phyloP scores from a whole-genome alignment of 2,329 filamentous ascomycete species.

The Hymenoscyphus occultus region DNA sequence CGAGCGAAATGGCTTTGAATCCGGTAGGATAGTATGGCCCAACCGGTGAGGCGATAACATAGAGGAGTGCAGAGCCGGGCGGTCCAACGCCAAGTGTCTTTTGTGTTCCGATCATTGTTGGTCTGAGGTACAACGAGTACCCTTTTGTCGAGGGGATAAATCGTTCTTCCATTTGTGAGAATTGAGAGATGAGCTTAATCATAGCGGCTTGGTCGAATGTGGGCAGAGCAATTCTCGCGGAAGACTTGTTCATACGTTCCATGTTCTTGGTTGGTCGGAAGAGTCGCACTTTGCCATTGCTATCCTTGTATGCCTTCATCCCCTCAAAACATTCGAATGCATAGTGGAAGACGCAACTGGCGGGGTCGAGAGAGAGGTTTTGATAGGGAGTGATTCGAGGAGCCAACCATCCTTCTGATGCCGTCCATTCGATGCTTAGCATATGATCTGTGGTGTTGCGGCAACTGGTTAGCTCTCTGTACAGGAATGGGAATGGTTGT shows the following conservation, averaged over 20 bases:
- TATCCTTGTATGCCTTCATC: conserved; percentile 98
- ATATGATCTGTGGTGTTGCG: conserved; percentile 72
- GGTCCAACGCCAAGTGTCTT: conserved; percentile 87
- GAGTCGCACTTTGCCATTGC: conserved; percentile 71
- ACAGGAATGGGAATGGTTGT: neutral
- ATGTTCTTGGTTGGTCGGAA: conserved; percentile 98
- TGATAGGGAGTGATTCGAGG: conserved; percentile 90
- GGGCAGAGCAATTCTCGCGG: conserved; percentile 86
- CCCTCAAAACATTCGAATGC: conserved; percentile 98
- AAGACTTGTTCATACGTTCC: conserved; percentile 87
- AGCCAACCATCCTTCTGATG: conserved; percentile 67
- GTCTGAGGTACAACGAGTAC: conserved; percentile 93
- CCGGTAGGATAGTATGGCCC: conserved; percentile 98
- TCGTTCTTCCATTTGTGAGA: conserved; percentile 76
- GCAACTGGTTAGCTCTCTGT: conserved; percentile 8
- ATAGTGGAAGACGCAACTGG: conserved; percentile 97
- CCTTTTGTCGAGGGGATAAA: conserved; percentile 86
- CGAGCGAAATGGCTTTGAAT: conserved; percentile 94
- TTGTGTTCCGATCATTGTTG: conserved; percentile 97
- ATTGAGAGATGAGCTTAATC: conserved; percentile 76
- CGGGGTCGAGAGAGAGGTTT: conserved; percentile 93
- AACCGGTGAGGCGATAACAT: conserved; percentile 92
- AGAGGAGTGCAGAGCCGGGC: conserved; percentile 89
- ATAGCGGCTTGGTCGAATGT: conserved; percentile 73
- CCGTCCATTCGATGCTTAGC: conserved; percentile 91